phyloP scores from a whole-genome alignment of 2,329 filamentous ascomycete genomes.

The Daldinia eschscholtzii region DNA sequence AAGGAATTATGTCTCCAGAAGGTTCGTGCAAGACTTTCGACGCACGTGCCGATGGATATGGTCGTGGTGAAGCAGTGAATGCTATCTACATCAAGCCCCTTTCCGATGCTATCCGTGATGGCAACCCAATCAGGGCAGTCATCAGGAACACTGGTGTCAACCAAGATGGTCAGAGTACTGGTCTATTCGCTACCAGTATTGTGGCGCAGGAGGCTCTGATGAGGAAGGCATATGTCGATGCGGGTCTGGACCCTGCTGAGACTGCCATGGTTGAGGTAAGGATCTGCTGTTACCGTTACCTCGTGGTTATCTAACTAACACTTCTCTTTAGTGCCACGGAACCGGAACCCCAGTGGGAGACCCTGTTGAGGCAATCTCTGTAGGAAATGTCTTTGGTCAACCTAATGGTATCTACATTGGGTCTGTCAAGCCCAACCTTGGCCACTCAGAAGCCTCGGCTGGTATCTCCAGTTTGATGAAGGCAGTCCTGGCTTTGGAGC shows the following conservation, averaged over 20 bases:
- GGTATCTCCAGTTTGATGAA: conserved; percentile 51
- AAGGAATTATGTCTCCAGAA: conserved; percentile 40
- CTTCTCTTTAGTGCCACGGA: conserved; percentile 47
- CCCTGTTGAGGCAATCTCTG: conserved; percentile 43
- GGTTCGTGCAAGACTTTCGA: conserved; percentile 43
- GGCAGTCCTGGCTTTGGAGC: conserved; percentile 44
- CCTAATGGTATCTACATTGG: conserved; percentile 19
- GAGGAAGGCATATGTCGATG: conserved; percentile 49
- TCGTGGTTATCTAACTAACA: conserved; percentile 6
- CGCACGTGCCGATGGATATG: conserved; percentile 36
- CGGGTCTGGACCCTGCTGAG: conserved; percentile 45
- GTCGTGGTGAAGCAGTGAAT: conserved; percentile 30
- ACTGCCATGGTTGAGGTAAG: conserved; percentile 9
- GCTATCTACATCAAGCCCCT: conserved; percentile 16
- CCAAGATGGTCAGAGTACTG: conserved; percentile 58
- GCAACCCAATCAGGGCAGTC: conserved; percentile 55
- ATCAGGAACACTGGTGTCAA: conserved; percentile 56
- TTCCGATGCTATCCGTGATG: conserved; percentile 30
- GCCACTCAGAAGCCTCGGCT: conserved; percentile 50
- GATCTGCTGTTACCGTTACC: background rate
- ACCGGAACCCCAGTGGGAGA: conserved; percentile 49
- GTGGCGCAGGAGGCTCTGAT: conserved; percentile 55
- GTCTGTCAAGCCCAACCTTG: conserved; percentile 51
- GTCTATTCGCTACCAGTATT: conserved; percentile 60
- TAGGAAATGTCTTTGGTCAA: conserved; percentile 21